Evolutionary conservation across 805 yeast genomes (phyloP), one percentile per base, ranked within the genome.

Genomic region (Wickerhamomyces xylosicus): DNA sequence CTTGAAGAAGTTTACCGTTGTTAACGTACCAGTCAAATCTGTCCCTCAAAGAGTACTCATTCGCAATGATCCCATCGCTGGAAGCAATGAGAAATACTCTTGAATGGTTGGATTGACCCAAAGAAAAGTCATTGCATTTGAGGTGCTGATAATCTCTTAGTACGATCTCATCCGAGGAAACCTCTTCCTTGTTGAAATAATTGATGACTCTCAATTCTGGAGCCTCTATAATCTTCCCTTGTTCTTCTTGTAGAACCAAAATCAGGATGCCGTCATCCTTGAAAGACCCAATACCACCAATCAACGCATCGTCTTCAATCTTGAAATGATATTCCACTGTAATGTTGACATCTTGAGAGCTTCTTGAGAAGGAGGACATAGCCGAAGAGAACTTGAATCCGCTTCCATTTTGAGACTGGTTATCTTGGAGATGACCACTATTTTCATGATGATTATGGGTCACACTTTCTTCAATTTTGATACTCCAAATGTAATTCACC

Each of bases 201-300:
- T 81, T 79, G 16, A 85, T 61, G 2, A 92, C 65, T 43, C 79
- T 74, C 19, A 90, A 60, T 46, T 89, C 96, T 0, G 97, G 95
- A 11, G 79, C 70, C 25, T 62, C 64, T 3, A 37, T 31, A 8
- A 21, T 47, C 40, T 29, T 39, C 19, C 9, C 72, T 67, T 27
- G 70, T 66, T 37, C 61, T 49, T 35, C 59, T 15, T 31, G 6
- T 11, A 31, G 13, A 50, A 69, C 73, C 8, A 81, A 69, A 35
- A 81, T 59, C 4, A 82, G 57, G 58, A 87, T 63, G 52, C 85
- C 71, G 45, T 82, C 89, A 41, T 81, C 86, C 44, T 74, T 76
- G 51, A 79, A 81, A n/a, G 79, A 72, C 1, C 85, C 73, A 14
- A 86, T 67, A 1, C 97, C 97, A 3, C 90, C 77, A 17, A 90